Conservation (phyloP, 1,139 yeast species). For the Blastobotrys malaysiensis region DNA sequence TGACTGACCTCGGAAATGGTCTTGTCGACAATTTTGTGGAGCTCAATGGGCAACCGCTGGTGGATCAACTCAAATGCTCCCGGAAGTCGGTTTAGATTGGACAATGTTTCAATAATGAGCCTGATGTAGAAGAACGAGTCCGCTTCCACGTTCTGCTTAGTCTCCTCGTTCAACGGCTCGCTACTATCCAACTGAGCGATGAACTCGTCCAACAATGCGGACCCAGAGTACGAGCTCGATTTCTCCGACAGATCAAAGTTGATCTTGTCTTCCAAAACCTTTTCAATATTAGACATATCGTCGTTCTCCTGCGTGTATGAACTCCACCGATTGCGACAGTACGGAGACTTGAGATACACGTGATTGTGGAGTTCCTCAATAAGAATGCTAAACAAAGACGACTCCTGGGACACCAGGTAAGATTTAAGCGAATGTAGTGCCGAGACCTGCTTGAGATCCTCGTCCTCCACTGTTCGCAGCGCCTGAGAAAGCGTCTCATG, state of each 20-base stretch:
- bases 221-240: conserved; percentile 23
- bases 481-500: conserved; percentile 58
- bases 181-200: conserved; percentile 31
- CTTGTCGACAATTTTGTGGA: conserved; percentile 51
- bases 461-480: conserved; percentile 50
- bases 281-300: conserved; percentile 24
- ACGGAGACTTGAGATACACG: conserved; percentile 56
- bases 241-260: conserved; percentile 27
- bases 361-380: conserved; percentile 74
- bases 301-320: conserved; percentile 27
- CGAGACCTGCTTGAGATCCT: conserved; percentile 57
- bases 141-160: conserved; percentile 34
- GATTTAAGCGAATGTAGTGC: conserved; percentile 54
- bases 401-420: conserved; percentile 57
- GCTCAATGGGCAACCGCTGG: conserved; percentile 44
- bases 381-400: conserved; percentile 59
- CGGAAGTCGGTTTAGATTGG: conserved; percentile 57
- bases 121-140: conserved; percentile 55
- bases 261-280: conserved; percentile 30
- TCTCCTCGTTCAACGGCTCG: conserved; percentile 23
- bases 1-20: conserved; percentile 61
- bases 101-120: conserved; percentile 52
- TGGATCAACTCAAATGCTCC: conserved; percentile 53
- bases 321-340: conserved; percentile 33
- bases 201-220: conserved; percentile 39